These are phyloP conservation scores for Simplicillium sp. DNA, from an alignment of 2,329 filamentous ascomycete genomes.

Conservation along the genomic window DNA sequence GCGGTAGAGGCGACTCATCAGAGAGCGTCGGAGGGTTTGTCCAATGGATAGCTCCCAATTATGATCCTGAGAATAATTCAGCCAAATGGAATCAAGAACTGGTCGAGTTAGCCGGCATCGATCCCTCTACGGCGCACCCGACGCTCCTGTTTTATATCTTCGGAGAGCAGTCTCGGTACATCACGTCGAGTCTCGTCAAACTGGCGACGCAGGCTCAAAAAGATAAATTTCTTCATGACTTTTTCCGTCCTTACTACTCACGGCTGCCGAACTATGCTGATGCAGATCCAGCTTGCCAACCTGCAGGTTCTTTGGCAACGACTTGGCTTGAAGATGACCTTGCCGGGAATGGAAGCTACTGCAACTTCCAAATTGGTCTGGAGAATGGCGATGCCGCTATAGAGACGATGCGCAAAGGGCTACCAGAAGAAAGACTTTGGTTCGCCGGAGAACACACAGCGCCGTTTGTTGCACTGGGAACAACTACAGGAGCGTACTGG, in stretches of 20 bases:
- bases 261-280: slow-evolving; percentile 58
- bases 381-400: slow-evolving; percentile 64
- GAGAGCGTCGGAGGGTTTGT: slow-evolving; percentile 55
- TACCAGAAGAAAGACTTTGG: slow-evolving; percentile 66
- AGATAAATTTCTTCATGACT: slow-evolving; percentile 46
- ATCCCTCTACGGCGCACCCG: slow-evolving; percentile 52
- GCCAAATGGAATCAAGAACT: slow-evolving; percentile 65
- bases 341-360: slow-evolving; percentile 74
- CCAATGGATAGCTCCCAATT: slow-evolving; percentile 65
- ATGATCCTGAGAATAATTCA: slow-evolving; percentile 53
- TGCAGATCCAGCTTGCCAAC: slow-evolving; percentile 45
- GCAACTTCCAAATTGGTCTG: slow-evolving; percentile 74
- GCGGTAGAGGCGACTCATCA: slow-evolving; percentile 25
- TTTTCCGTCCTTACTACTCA: slow-evolving; percentile 72
- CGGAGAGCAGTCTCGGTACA: slow-evolving; percentile 48
- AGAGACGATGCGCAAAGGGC: slow-evolving; percentile 48
- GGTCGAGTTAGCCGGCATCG: slow-evolving; percentile 65
- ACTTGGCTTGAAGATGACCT: slow-evolving; percentile 71
- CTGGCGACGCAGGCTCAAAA: slow-evolving; percentile 35
- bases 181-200: slow-evolving; percentile 36
- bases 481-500: slow-evolving; percentile 86
- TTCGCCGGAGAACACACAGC: slow-evolving; percentile 85
- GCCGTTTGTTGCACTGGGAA: slow-evolving; percentile 81
- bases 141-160: slow-evolving; percentile 80
- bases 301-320: slow-evolving; percentile 57